Conservation (phyloP, 768 basidiomycete species). For the Mrakia blollopis region DNA sequence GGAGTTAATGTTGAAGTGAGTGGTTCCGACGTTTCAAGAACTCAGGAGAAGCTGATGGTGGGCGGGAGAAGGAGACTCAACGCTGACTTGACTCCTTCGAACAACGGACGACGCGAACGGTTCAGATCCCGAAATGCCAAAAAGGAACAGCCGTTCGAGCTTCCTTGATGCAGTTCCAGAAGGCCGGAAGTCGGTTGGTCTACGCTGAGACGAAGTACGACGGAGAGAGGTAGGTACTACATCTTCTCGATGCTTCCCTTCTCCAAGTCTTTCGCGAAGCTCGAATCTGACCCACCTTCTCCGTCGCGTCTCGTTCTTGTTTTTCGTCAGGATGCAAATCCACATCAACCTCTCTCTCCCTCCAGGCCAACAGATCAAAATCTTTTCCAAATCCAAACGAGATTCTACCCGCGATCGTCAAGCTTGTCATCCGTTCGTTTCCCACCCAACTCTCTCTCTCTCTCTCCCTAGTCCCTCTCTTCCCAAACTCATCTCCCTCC, state of each 20-base stretch:
- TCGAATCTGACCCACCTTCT: background rate
- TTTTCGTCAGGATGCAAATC: slow-evolving; percentile 61
- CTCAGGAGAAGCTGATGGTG: no score
- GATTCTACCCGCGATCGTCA: slow-evolving; percentile 73
- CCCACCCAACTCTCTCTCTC: background rate
- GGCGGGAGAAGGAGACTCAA: no score
- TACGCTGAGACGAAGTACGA: slow-evolving; percentile 95
- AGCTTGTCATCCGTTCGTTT: slow-evolving; percentile 54
- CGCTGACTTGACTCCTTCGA: no score
- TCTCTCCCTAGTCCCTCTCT: background rate
- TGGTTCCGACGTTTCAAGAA: background rate
- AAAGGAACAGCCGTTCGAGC: slow-evolving; percentile 61
- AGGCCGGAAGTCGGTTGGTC: slow-evolving; percentile 45
- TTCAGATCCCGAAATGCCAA: slow-evolving; percentile 71
- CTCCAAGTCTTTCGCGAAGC: background rate
- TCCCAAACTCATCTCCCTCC: background rate
- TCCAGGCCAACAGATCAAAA: slow-evolving; percentile 53
- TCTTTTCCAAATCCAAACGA: slow-evolving; percentile 82
- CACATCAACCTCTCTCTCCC: slow-evolving; percentile 58
- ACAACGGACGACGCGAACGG: background rate
- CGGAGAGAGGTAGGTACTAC: slow-evolving; percentile 60
- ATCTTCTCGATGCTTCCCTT: background rate
- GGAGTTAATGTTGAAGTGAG: slow-evolving; percentile 63
- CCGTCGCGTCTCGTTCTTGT: no score
- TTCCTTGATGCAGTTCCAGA: slow-evolving; percentile 52